Percentiles rank a stretch among this genome's conserved stretches.
Evolutionary conservation across 2,329 filamentous ascomycete species (phyloP).

Genomic region (Aspergillus sp.): DNA sequence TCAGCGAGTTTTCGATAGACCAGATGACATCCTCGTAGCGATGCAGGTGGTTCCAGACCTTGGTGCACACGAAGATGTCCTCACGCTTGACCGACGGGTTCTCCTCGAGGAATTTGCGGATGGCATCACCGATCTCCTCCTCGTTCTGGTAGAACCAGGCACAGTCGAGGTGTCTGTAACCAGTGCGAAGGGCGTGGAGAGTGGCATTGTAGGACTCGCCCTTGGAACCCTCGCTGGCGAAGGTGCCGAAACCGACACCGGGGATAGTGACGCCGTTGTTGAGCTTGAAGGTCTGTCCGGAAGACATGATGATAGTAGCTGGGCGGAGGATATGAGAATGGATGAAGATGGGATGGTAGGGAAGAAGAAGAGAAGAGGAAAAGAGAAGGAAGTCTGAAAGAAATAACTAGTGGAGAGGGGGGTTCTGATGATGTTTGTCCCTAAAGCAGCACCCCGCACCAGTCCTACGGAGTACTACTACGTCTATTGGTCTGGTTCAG

Average conservation of each 20-base stretch:
- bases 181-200: constrained; percentile 43
- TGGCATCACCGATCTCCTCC: constrained; percentile 46
- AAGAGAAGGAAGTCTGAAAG: not conserved
- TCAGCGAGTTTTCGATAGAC: constrained; percentile 54
- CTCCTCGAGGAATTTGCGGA: constrained; percentile 50
- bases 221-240: constrained; percentile 57
- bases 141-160: constrained; percentile 52
- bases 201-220: constrained; percentile 54
- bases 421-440: constrained; percentile 1
- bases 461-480: constrained; percentile 6
- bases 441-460: not conserved
- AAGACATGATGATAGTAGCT: constrained; percentile 45
- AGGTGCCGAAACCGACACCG: constrained; percentile 59
- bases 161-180: constrained; percentile 52
- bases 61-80: constrained; percentile 48
- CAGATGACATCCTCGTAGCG: constrained; percentile 42
- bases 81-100: constrained; percentile 41
- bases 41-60: constrained; percentile 50
- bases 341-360: constrained; percentile 2
- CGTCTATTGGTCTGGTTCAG: constrained; percentile 7
- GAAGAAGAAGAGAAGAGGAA: constrained; percentile 4
- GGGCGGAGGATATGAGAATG: constrained; percentile 3
- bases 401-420: constrained; percentile 6
- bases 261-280: constrained; percentile 57
- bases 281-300: constrained; percentile 46